phyloP scores from a whole-genome alignment of 139 green algal genomes.

The Micromonas pusilla region DNA sequence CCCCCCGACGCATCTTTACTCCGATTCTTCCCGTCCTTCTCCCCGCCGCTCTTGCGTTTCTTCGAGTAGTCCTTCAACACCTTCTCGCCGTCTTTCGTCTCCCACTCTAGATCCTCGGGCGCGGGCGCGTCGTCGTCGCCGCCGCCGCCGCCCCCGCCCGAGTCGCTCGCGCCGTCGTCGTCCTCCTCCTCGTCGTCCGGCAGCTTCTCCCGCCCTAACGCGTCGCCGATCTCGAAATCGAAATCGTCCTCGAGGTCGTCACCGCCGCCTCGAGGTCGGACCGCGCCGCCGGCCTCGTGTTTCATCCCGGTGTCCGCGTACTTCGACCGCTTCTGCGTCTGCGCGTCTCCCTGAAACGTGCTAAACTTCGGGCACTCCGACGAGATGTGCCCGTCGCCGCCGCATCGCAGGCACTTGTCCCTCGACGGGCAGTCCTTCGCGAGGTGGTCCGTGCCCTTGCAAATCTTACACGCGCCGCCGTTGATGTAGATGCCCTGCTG shows the following conservation, averaged over 20 bases:
- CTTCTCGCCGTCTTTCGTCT: background rate
- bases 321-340: background rate
- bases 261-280: too few relatives aligned
- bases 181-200: background rate
- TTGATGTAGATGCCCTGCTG: constrained; percentile 29
- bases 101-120: too few relatives aligned
- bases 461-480: constrained; percentile 24
- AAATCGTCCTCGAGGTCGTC: background rate
- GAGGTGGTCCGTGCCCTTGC: constrained; percentile 22
- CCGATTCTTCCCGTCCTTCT: background rate
- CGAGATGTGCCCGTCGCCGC: constrained; percentile 2
- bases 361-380: background rate
- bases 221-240: background rate
- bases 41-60: background rate
- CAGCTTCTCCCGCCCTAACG: too few relatives aligned
- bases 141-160: too few relatives aligned
- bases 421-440: constrained; percentile 29
- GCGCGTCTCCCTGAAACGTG: background rate
- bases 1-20: too few relatives aligned
- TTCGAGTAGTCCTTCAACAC: background rate
- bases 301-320: background rate
- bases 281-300: too few relatives aligned
- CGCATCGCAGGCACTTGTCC: constrained; percentile 9
- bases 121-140: background rate
- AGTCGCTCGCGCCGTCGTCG: background rate